Evolutionary conservation across 2,329 filamentous ascomycete species (phyloP), one percentile per base, ranked within the genome.

Genomic region (Lithohypha guttulata): DNA sequence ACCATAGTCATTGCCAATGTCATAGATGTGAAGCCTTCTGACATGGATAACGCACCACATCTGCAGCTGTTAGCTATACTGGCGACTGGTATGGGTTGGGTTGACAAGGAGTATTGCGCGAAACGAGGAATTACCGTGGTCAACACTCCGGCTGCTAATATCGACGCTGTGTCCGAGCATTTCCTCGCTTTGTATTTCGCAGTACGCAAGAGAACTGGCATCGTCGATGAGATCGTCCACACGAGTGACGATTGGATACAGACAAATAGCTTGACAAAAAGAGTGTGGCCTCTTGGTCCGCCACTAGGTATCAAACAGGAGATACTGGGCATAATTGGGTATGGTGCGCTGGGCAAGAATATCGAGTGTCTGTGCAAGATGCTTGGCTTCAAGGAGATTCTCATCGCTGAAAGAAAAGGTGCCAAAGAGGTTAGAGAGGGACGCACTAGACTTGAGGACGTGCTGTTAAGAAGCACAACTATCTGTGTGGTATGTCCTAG

Each of bases 181-280:
- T 67, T 67, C 8, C 60, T 71, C 27, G 65, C 60, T 29, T 49
- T 71, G 41, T 70, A 69, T 50, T 68, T 67, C 46, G 64, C 65
- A 4, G 53, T 64, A 5, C 56, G 67, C 35, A 56, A 65, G 39
- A 57, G 56, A 40, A 57, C 67, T 8, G 50, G 65, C 17, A 49
- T 53, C 19, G 51, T 64, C 47, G 56, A 65, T 49, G 38, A 50
- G 13, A 37, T 32, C 11, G 34, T 60, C 8, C 58, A 56, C 9
- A 52, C 53, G 10, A 58, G 54, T 6, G 51, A 56, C 15, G 58
- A 60, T 27, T 71, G 69, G 68, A 51, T 54, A 26, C 48, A 52
- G 31, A 56, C 55, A 42, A 57, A 57, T n/a, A 58, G 54, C 22
- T 43, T 65, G 44, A 58, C 63, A 7, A 48, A 45, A 21, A 40